These are phyloP conservation scores for Diaporthe longicolla DNA, from an alignment of 2,329 filamentous ascomycete genomes.

Conservation along the genomic window DNA sequence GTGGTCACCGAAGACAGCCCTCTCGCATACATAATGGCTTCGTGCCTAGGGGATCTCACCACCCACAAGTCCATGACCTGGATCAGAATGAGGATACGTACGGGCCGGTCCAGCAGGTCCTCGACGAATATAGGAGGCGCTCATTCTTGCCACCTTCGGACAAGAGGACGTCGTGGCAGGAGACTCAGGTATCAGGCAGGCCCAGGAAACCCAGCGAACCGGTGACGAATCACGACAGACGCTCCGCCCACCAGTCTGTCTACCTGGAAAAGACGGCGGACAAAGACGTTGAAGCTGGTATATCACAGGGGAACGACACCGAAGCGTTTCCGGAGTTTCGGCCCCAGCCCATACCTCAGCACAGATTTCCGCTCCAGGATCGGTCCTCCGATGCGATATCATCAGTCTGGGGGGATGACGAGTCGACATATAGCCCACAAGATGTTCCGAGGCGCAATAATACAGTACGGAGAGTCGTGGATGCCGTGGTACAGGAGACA, in stretches of 20 bases:
- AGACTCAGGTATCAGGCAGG: background rate
- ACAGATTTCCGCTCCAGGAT: constrained; percentile 19
- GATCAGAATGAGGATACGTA: constrained; percentile 11
- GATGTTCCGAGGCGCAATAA: constrained; percentile 20
- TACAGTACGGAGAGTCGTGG: constrained; percentile 30
- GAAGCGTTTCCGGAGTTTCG: background rate
- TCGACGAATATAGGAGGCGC: constrained; percentile 29
- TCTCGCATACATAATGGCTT: constrained; percentile 15
- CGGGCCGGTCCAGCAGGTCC: constrained; percentile 14
- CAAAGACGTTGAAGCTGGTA: background rate
- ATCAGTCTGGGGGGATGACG: constrained; percentile 22
- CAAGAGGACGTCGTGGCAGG: constrained; percentile 28
- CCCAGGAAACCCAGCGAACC: constrained; percentile 22
- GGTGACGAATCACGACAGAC: constrained; percentile 14
- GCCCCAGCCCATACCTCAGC: background rate
- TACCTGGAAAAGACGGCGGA: background rate
- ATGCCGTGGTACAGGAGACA: constrained; percentile 37
- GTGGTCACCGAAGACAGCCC: constrained; percentile 25
- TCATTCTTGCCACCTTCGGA: constrained; percentile 9
- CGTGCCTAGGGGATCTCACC: constrained; percentile 24
- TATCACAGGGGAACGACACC: background rate
- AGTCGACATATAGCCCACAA: constrained; percentile 1
- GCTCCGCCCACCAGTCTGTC: constrained; percentile 9
- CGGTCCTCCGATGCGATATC: background rate
- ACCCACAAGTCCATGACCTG: background rate